Percentiles rank a stretch among this genome's conserved stretches.
phyloP scores from a whole-genome alignment of 2,329 filamentous ascomycete genomes.

The Truncatella angustata region DNA sequence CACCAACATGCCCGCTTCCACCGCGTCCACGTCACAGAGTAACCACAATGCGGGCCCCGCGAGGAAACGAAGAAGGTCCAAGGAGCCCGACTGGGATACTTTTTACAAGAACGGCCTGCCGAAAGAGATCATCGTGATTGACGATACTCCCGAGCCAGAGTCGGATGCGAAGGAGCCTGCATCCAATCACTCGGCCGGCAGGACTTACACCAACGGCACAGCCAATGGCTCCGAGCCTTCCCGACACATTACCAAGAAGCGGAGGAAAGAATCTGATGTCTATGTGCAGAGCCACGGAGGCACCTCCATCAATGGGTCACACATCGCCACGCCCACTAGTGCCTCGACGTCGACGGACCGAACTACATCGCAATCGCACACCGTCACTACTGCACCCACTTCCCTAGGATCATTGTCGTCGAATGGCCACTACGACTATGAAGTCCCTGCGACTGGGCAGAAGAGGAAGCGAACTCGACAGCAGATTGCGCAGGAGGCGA shows the following conservation, averaged over 20 bases:
- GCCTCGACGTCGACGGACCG: constrained; percentile 80
- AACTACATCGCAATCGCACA: constrained; percentile 75
- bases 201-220: constrained; percentile 34
- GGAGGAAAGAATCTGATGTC: constrained; percentile 69
- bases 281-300: constrained; percentile 63
- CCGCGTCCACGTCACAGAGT: constrained; percentile 25
- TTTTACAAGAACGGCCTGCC: constrained; percentile 84
- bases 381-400: constrained; percentile 84
- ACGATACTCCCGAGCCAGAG: constrained; percentile 64
- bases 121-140: constrained; percentile 83
- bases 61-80: constrained; percentile 56
- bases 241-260: constrained; percentile 68
- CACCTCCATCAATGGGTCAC: constrained; percentile 58
- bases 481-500: constrained; percentile 78
- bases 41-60: constrained; percentile 26
- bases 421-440: constrained; percentile 63
- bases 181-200: constrained; percentile 29
- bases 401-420: constrained; percentile 72
- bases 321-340: constrained; percentile 68
- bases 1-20: constrained; percentile 34
- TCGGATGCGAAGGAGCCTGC: constrained; percentile 33
- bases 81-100: constrained; percentile 72
- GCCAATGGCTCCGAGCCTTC: constrained; percentile 28
- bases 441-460: constrained; percentile 68
- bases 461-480: constrained; percentile 82